phyloP scores from a whole-genome alignment of 2,329 filamentous ascomycete genomes.

The Fusarium armeniacum region DNA sequence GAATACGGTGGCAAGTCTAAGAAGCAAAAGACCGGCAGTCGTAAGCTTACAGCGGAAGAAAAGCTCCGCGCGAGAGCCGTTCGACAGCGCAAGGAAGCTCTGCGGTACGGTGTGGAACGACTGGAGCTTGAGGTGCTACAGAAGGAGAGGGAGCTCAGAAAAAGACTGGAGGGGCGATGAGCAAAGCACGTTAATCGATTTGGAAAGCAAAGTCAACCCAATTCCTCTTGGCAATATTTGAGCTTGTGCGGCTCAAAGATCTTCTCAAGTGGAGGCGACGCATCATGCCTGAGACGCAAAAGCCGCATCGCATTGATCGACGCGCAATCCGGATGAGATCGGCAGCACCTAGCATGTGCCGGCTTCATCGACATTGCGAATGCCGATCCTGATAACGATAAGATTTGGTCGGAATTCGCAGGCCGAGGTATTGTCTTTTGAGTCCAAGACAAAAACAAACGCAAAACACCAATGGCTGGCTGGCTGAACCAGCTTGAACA shows the following conservation, averaged over 20 bases:
- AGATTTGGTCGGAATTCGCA: neutral
- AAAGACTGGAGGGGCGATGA: conserved; percentile 60
- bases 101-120: conserved; percentile 88
- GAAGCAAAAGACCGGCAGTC: conserved; percentile 43
- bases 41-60: conserved; percentile 66
- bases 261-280: neutral
- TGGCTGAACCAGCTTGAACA: neutral
- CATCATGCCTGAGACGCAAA: conserved; percentile 7
- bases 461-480: neutral
- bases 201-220: neutral
- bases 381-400: conserved; percentile 31
- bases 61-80: conserved; percentile 71
- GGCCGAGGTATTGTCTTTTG: neutral
- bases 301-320: conserved; percentile 28
- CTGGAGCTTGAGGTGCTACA: conserved; percentile 89
- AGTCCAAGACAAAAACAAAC: conserved; percentile 1
- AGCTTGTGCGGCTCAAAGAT: conserved; percentile 10
- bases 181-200: neutral
- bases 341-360: conserved; percentile 29
- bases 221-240: neutral
- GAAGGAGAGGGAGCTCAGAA: conserved; percentile 71
- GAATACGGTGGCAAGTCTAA: conserved; percentile 40
- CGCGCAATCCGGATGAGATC: conserved; percentile 34
- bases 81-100: conserved; percentile 83
- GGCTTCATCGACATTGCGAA: conserved; percentile 20